phyloP scores from a whole-genome alignment of 306 rosid species.

The Albizia julibrissin region DNA sequence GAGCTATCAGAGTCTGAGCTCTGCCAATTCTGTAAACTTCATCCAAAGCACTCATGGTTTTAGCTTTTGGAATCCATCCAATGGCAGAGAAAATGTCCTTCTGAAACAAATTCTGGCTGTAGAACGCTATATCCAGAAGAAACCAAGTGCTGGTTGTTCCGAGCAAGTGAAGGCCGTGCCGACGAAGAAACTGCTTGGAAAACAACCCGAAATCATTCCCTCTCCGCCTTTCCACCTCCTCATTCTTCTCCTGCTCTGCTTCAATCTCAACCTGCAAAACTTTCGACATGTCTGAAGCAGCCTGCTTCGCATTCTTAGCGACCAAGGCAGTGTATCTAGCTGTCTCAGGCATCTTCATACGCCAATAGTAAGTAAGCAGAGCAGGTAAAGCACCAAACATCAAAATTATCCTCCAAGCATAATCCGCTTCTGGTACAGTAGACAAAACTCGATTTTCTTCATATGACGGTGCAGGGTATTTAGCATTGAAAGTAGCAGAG shows the following conservation, averaged over 20 bases:
- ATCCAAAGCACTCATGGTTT: constrained; percentile 77
- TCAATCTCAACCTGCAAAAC: constrained; percentile 67
- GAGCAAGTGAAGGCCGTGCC: constrained; percentile 78
- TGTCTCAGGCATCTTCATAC: constrained; percentile 90
- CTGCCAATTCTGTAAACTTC: constrained; percentile 72
- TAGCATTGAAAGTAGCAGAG: constrained; percentile 52
- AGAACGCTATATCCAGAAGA: constrained; percentile 79
- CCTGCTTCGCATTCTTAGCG: constrained; percentile 72
- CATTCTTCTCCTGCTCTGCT: constrained; percentile 45
- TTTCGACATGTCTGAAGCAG: constrained; percentile 81
- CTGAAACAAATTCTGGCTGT: constrained; percentile 87
- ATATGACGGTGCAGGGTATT: constrained; percentile 57
- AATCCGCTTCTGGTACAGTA: constrained; percentile 67
- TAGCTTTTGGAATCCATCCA: constrained; percentile 80
- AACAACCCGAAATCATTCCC: constrained; percentile 68
- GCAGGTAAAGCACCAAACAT: constrained; percentile 94
- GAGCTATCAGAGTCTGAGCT: constrained; percentile 87
- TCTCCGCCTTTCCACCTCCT: constrained; percentile 3
- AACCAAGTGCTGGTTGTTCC: constrained; percentile 88
- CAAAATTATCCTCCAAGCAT: constrained; percentile 77
- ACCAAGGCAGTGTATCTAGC: constrained; percentile 93
- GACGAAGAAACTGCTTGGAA: constrained; percentile 47
- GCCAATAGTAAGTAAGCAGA: constrained; percentile 71
- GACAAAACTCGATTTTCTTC: constrained; percentile 46
- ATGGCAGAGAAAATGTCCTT: constrained; percentile 86